Evolutionary conservation across 75 land plant genomes (phyloP).

Genomic region (Larix kaempferi): DNA sequence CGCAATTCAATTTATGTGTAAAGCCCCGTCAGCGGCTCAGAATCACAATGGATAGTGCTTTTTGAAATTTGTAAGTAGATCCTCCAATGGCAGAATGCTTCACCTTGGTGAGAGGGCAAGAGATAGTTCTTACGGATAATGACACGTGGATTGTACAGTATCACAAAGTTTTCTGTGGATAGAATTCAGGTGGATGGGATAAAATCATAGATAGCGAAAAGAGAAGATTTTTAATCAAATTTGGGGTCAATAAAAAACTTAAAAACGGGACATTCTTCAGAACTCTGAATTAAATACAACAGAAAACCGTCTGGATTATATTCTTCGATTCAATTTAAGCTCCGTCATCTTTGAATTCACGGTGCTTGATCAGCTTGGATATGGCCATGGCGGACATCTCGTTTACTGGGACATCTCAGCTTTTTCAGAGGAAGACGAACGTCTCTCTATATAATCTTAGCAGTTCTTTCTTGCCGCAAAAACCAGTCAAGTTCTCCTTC

Average conservation of each 20-base stretch:
- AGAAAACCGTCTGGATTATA: neutral
- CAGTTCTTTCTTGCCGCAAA: neutral
- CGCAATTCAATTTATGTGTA: no score
- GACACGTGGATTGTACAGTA: neutral
- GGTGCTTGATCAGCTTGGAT: neutral
- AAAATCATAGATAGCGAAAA: neutral
- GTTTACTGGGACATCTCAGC: neutral
- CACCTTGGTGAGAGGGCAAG: no score
- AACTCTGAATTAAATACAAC: neutral
- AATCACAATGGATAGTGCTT: no score
- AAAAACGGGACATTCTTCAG: neutral
- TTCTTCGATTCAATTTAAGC: neutral
- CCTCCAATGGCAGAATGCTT: no score
- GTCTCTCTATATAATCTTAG: no score
- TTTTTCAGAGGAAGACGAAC: neutral
- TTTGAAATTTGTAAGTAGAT: no score
- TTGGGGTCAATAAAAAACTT: neutral
- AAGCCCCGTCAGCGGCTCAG: no score
- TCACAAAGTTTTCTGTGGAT: slow-evolving; percentile 2
- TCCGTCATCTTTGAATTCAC: neutral
- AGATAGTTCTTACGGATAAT: neutral
- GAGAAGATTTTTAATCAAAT: no score
- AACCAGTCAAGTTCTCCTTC: neutral
- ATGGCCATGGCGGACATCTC: slow-evolving; percentile 1
- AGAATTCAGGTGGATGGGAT: neutral